These are phyloP conservation scores for Boletus rubescentipes DNA, from an alignment of 768 basidiomycete species.

Conservation along the genomic window DNA sequence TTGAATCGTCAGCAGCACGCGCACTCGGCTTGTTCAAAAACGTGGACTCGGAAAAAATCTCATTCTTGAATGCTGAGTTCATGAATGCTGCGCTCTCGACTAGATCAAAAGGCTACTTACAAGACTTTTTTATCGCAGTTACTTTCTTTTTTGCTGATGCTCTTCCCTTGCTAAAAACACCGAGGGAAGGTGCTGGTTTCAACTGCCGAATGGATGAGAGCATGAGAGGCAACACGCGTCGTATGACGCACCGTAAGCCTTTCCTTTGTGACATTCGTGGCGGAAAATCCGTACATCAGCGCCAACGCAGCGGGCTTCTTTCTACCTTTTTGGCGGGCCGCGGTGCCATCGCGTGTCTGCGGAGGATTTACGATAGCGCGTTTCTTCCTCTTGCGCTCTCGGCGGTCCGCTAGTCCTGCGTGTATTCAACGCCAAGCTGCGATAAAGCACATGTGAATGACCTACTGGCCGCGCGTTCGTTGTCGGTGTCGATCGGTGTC, in stretches of 20 bases:
- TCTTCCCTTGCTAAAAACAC: conserved; percentile 39
- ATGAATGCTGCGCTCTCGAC: neutral
- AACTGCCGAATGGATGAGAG: conserved; percentile 23
- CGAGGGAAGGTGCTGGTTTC: conserved; percentile 28
- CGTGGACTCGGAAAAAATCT: conserved; percentile 45
- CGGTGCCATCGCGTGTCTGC: conserved; percentile 10
- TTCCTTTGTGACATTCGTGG: conserved; percentile 36
- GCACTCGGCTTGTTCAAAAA: conserved; percentile 40
- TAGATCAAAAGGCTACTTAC: conserved; percentile 11
- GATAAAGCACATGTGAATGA: neutral
- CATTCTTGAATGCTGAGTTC: conserved; percentile 13
- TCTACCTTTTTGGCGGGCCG: conserved; percentile 12
- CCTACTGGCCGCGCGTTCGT: conserved; percentile 40
- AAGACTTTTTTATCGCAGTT: conserved; percentile 5
- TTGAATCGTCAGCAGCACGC: conserved; percentile 6
- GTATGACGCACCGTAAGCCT: conserved; percentile 34
- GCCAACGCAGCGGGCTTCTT: conserved; percentile 33
- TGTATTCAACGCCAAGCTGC: neutral
- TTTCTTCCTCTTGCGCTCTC: conserved; percentile 61
- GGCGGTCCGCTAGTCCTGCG: conserved; percentile 62
- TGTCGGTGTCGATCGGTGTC: conserved; percentile 26
- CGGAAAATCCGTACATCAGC: conserved; percentile 38
- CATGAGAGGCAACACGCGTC: neutral
- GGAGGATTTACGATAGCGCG: conserved; percentile 46
- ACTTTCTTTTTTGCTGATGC: conserved; percentile 31